Evolutionary conservation across 441 rosid genomes (phyloP).

Genomic region (Populus hybrid): DNA sequence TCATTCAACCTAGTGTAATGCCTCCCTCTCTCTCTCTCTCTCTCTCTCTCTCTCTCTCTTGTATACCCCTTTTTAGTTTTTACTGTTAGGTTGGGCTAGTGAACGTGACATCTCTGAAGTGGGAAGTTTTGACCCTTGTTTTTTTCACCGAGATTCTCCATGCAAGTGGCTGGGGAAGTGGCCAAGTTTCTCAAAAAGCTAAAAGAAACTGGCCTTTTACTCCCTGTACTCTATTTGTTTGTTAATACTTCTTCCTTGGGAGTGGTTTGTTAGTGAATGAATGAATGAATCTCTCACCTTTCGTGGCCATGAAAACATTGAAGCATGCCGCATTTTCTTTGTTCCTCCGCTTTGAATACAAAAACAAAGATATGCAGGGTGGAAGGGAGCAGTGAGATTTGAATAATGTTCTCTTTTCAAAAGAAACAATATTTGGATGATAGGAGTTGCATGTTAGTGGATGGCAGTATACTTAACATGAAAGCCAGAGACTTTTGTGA

Average conservation of each 20-base stretch:
- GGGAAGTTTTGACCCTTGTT: constrained; percentile 54
- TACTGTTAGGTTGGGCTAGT: constrained; percentile 42
- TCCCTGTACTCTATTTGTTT: constrained; percentile 38
- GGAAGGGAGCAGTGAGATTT: not conserved
- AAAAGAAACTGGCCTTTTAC: constrained; percentile 39
- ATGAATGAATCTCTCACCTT: not conserved
- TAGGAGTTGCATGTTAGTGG: not conserved
- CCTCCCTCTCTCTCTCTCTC: constrained; percentile 7
- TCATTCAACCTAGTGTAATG: constrained; percentile 46
- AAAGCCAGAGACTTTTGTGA: not conserved
- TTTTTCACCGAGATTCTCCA: constrained; percentile 33
- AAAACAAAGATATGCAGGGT: not conserved
- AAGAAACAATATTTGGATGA: not conserved
- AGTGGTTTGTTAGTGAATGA: constrained; percentile 39
- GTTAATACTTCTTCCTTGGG: constrained; percentile 32
- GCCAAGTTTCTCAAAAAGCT: constrained; percentile 48
- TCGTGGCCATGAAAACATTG: not conserved
- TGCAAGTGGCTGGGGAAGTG: constrained; percentile 51
- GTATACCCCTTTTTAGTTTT: constrained; percentile 25
- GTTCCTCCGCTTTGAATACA: not conserved
- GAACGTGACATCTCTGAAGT: constrained; percentile 44
- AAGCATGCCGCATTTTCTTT: not conserved
- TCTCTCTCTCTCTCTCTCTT: not conserved
- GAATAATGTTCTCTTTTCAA: not conserved
- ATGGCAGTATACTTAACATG: not conserved